Conservation (phyloP, 1,284 basidiomycete species). For the Fistulinella staudtii region DNA sequence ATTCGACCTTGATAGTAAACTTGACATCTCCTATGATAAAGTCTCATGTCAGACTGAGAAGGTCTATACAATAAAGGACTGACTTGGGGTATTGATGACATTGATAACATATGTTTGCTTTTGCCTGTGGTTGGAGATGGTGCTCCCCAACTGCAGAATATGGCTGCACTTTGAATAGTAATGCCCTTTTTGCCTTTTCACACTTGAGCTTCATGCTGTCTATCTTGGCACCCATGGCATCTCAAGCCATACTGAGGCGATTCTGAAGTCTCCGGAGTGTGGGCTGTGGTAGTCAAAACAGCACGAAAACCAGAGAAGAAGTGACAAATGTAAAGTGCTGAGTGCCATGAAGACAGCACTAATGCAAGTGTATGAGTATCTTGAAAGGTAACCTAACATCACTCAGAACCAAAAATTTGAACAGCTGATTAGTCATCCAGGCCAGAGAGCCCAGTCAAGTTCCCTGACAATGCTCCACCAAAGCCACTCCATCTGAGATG, state of each 20-base stretch:
- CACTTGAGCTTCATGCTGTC: constrained; percentile 99
- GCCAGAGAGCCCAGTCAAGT: no score
- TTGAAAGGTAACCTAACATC: no score
- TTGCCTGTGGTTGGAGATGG: constrained; percentile 59
- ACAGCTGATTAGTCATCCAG: no score
- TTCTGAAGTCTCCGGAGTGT: constrained; percentile 6
- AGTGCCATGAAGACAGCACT: constrained; percentile 27
- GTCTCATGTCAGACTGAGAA: background rate
- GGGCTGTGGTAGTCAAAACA: constrained; percentile 30
- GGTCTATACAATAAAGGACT: constrained; percentile 7
- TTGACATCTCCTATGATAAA: constrained; percentile 90
- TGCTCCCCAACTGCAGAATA: constrained; percentile 95
- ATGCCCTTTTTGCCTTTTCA: constrained; percentile 99
- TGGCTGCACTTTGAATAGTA: constrained; percentile 98
- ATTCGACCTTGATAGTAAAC: constrained; percentile 99
- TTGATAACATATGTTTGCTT: constrained; percentile 91
- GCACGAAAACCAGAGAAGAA: constrained; percentile 13
- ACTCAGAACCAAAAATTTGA: no score
- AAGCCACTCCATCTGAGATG: no score
- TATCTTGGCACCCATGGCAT: constrained; percentile 99
- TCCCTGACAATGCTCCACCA: no score
- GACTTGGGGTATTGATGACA: constrained; percentile 98
- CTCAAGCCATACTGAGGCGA: constrained; percentile 41
- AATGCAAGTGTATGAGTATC: no score
- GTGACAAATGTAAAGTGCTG: constrained; percentile 12